Conservation (phyloP, 2,329 filamentous ascomycete species). For the Aspergillus eucalypticola region DNA sequence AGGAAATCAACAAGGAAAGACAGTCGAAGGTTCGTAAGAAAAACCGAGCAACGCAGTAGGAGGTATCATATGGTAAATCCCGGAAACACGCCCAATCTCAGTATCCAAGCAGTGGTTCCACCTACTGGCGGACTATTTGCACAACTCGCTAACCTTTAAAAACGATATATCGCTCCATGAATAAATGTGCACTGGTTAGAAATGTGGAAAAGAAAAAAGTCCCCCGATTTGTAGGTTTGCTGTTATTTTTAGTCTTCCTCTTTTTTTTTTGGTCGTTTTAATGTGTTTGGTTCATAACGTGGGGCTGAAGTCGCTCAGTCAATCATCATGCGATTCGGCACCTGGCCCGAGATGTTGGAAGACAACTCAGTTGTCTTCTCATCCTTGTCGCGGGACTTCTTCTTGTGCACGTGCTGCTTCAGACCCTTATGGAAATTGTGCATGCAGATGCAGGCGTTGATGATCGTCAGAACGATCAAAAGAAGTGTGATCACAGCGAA, state of each 20-base stretch:
- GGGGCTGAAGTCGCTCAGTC: conserved; percentile 31
- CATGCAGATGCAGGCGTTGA: conserved; percentile 83
- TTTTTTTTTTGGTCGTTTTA: conserved; percentile 1
- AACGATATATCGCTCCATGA: conserved; percentile 15
- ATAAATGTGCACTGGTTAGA: conserved; percentile 2
- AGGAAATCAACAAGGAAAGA: conserved; percentile 14
- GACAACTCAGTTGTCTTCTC: conserved; percentile 46
- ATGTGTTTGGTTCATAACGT: conserved; percentile 9
- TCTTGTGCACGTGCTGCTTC: conserved; percentile 76
- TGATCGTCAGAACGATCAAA: conserved; percentile 83
- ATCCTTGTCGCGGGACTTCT: conserved; percentile 55
- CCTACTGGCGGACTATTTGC: conserved; percentile 9
- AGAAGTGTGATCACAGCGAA: conserved; percentile 93
- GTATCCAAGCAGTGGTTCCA: conserved; percentile 12
- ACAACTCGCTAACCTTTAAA: conserved; percentile 13
- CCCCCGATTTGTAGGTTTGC: not conserved
- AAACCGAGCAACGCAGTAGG: conserved; percentile 23
- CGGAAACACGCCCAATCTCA: conserved; percentile 22
- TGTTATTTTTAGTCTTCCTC: not conserved
- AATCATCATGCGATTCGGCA: conserved; percentile 49
- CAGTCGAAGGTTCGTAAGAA: conserved; percentile 20
- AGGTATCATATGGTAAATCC: conserved; percentile 35
- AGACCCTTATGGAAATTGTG: conserved; percentile 87
- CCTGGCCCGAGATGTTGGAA: conserved; percentile 36
- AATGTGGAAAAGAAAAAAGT: not conserved